phyloP scores from a whole-genome alignment of 768 basidiomycete species.

The Amanita fuliginea region DNA sequence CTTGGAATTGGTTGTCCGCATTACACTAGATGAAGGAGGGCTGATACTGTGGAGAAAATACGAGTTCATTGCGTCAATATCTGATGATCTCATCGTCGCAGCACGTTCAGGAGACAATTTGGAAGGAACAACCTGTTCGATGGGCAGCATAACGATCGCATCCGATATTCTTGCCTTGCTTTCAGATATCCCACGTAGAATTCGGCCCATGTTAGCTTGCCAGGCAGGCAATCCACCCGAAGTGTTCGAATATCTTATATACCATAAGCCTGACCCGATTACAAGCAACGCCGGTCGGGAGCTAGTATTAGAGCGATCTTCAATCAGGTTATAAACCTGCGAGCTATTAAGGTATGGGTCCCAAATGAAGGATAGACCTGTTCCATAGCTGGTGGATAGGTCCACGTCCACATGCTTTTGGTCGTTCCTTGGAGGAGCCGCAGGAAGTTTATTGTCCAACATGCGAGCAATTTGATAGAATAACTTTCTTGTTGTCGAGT shows the following conservation, averaged over 20 bases:
- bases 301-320: slow-evolving; percentile 1
- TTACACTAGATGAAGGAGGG: slow-evolving; percentile 16
- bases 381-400: slow-evolving; percentile 33
- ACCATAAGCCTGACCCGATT: slow-evolving; percentile 84
- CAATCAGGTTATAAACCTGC: slow-evolving; percentile 34
- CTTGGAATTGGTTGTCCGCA: slow-evolving; percentile 15
- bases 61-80: slow-evolving; percentile 89
- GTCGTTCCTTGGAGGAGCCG: slow-evolving; percentile 38
- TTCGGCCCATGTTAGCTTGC: slow-evolving; percentile 61
- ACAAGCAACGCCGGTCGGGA: slow-evolving; percentile 55
- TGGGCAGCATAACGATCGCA: slow-evolving; percentile 65
- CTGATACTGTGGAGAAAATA: slow-evolving; percentile 64
- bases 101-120: slow-evolving; percentile 58
- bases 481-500: slow-evolving; percentile 70
- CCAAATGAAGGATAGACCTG: slow-evolving; percentile 59
- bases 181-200: slow-evolving; percentile 38
- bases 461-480: slow-evolving; percentile 65
- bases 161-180: slow-evolving; percentile 45
- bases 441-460: slow-evolving; percentile 47
- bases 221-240: slow-evolving; percentile 74
- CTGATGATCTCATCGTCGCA: slow-evolving; percentile 58
- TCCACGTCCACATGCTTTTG: slow-evolving; percentile 61
- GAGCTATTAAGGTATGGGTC: slow-evolving; percentile 81
- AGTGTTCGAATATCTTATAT: slow-evolving; percentile 59
- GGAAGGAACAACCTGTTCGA: slow-evolving; percentile 56